Percentiles rank a stretch among this genome's conserved stretches.
phyloP scores from a whole-genome alignment of 768 basidiomycete genomes.

The Psilocybe azurescens region DNA sequence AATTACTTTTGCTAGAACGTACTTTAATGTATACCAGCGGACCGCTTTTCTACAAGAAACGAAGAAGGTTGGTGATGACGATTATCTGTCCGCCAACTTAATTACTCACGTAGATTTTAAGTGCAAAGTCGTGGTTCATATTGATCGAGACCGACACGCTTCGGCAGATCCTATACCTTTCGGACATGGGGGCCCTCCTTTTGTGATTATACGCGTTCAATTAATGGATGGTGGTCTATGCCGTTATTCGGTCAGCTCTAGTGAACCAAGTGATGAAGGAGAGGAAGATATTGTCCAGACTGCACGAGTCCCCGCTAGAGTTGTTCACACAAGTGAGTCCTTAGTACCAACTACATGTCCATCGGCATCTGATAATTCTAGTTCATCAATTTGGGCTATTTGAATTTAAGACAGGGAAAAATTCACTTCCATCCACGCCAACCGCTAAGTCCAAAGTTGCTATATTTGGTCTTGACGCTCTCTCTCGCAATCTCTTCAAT shows the following conservation, averaged over 20 bases:
- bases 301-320: slow-evolving; percentile 69
- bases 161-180: slow-evolving; percentile 81
- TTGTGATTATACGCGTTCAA: slow-evolving; percentile 81
- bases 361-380: slow-evolving; percentile 31
- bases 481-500: slow-evolving; percentile 89
- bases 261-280: slow-evolving; percentile 71
- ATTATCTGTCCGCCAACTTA: slow-evolving; percentile 2
- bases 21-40: slow-evolving; percentile 88
- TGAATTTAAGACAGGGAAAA: slow-evolving; percentile 78
- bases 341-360: background rate
- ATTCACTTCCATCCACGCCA: slow-evolving; percentile 85
- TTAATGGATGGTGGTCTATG: slow-evolving; percentile 85
- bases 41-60: slow-evolving; percentile 78
- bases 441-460: slow-evolving; percentile 79
- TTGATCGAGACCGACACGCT: slow-evolving; percentile 81
- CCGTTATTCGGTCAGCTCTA: slow-evolving; percentile 78
- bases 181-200: slow-evolving; percentile 70
- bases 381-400: slow-evolving; percentile 91
- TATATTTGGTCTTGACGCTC: slow-evolving; percentile 89
- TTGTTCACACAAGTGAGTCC: slow-evolving; percentile 81
- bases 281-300: slow-evolving; percentile 88
- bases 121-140: slow-evolving; percentile 89
- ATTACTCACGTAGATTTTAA: slow-evolving; percentile 33
- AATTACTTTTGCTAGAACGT: slow-evolving; percentile 75
- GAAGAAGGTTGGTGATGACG: slow-evolving; percentile 66